Evolutionary conservation across 2,329 filamentous ascomycete species (phyloP).

Genomic region (Diaporthe australafricana): DNA sequence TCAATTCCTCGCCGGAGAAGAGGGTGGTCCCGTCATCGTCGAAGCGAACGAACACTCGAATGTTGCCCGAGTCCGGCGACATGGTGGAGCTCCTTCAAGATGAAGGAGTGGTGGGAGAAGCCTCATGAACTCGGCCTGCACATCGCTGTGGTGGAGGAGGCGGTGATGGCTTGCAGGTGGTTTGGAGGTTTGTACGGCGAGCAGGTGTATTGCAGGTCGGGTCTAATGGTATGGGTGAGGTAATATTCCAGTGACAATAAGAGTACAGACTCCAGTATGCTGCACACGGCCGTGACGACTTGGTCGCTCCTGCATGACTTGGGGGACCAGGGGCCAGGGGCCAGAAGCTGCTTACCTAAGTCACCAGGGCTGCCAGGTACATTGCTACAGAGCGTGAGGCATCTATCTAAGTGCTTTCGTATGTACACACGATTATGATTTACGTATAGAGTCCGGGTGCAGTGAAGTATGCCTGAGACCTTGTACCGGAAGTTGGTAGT

Average conservation of each 20-base stretch:
- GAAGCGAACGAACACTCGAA: constrained; percentile 96
- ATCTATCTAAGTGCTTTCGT: too few species aligned
- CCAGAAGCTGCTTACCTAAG: neutral
- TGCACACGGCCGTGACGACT: neutral
- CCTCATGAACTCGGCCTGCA: constrained; percentile 35
- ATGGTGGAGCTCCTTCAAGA: constrained; percentile 55
- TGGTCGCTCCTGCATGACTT: constrained; percentile 1
- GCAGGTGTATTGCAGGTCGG: neutral
- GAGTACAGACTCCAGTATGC: neutral
- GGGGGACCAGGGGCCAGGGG: neutral
- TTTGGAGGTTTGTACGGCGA: neutral
- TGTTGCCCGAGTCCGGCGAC: constrained; percentile 72
- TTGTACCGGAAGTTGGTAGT: too few species aligned
- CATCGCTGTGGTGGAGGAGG: constrained; percentile 30
- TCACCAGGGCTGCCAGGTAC: too few species aligned
- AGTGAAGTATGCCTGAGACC: too few species aligned
- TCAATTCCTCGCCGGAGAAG: constrained; percentile 95
- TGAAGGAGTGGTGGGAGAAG: constrained; percentile 43
- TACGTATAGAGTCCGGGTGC: too few species aligned
- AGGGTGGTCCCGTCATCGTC: constrained; percentile 81
- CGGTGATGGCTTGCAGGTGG: neutral
- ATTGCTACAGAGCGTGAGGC: too few species aligned
- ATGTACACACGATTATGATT: too few species aligned
- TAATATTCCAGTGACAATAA: neutral
- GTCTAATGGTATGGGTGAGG: constrained; percentile 1